Base-by-base conservation (phyloP, 1,139 yeast genomes). In the Blastobotrys capitulatus region DNA sequence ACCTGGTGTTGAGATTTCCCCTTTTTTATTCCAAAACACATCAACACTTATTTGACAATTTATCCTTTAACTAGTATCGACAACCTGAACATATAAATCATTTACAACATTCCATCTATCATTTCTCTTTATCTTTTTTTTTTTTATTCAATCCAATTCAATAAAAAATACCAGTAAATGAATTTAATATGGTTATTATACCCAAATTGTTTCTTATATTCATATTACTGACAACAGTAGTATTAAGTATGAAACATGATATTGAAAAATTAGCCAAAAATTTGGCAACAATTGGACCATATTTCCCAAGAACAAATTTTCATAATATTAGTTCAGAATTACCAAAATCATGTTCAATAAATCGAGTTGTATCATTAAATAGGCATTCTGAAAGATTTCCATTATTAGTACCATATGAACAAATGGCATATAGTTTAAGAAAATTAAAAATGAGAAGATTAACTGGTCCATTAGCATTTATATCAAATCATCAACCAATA, bases 321-420 rank as follows among this genome's bases (percentile, higher is more conserved):
- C 29, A 26, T 10, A 26, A 26, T 26, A 7, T 26, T 26, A 26
- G 29, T 10, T 7, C 29, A 7, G 29, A 26, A 7, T 16, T 40
- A 16, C 54, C 54, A 7, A 27, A 19, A 7, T 37, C 34, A 8
- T 56, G 58, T 40, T n/a, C 16, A 1, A 44, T 57, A 10, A 46
- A 47, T 29, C 56, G 56, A 42, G 60, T 55, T 9, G 54, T 51
- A n/a, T 37, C 56, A 39, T 44, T 57, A 16, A 48, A 52, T 6
- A 39, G 60, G 20, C 60, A 57, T 36, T 50, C 52, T 19, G 58
- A 54, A 16, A 49, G 60, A 15, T 54, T 55, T 29, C 60, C 60
- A 5, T 48, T 51, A 10, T 38, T 39, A 8, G 18, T 42, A 4
- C 38, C 41, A 36, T 43, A 47, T 26, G 38, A 48, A 13, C 45